Evolutionary conservation across 2,329 filamentous ascomycete species (phyloP).

Genomic region (Diaporthe eres): DNA sequence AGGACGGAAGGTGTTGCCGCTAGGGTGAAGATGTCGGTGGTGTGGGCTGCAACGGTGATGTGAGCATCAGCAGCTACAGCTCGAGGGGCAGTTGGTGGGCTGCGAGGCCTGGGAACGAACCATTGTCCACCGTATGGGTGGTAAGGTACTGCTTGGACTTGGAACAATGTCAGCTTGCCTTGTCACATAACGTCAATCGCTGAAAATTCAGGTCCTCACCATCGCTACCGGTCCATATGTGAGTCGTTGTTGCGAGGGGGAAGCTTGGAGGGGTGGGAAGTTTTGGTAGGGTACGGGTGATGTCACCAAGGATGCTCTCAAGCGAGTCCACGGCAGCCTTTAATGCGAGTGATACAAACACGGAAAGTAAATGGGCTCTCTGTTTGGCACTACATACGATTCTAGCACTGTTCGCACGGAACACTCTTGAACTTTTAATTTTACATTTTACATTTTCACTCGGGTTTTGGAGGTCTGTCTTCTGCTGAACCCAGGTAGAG

Average conservation of each 20-base stretch:
- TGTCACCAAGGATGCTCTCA: constrained; percentile 35
- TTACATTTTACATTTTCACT: constrained; percentile 1
- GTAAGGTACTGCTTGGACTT: constrained; percentile 99
- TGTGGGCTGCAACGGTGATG: constrained; percentile 73
- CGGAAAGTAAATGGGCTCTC: neutral
- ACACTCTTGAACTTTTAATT: neutral
- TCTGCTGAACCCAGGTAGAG: neutral
- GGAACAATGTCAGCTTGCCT: constrained; percentile 40
- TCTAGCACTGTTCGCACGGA: neutral
- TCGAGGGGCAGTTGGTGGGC: constrained; percentile 49
- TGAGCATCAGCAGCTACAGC: constrained; percentile 33
- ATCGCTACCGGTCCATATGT: constrained; percentile 57
- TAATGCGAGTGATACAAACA: neutral
- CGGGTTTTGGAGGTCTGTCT: neutral
- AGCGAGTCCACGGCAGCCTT: neutral
- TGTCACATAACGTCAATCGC: neutral
- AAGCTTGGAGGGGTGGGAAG: constrained; percentile 41
- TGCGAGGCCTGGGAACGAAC: constrained; percentile 59
- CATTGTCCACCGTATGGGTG: constrained; percentile 89
- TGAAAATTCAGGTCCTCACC: constrained; percentile 48
- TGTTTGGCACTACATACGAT: neutral
- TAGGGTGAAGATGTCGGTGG: constrained; percentile 86
- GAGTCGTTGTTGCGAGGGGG: constrained; percentile 42
- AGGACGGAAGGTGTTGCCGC: constrained; percentile 81
- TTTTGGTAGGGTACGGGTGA: constrained; percentile 40